Conservation (phyloP, 2,329 filamentous ascomycete genomes). For the Chaetomiaceae sp. region DNA sequence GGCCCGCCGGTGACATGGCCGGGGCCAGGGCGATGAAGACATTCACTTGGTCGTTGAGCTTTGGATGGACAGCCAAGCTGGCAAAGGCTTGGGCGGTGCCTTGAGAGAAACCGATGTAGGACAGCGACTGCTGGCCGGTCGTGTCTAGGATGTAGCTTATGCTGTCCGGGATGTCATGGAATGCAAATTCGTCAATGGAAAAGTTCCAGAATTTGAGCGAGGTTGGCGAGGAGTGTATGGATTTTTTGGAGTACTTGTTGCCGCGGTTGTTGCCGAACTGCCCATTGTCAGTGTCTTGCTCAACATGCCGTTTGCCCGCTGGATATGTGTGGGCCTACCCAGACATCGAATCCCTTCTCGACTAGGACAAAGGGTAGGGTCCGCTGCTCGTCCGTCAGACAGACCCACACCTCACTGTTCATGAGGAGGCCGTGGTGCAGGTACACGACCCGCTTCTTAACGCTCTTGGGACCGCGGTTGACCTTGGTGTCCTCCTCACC, state of each 20-base stretch:
- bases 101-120: constrained; percentile 96
- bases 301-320: not conserved
- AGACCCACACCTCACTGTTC: constrained; percentile 99
- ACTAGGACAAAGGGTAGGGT: constrained; percentile 86
- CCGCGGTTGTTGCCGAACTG: constrained; percentile 94
- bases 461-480: constrained; percentile 63
- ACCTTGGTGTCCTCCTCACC: constrained; percentile 77
- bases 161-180: constrained; percentile 93
- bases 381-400: constrained; percentile 77
- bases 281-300: constrained; percentile 13
- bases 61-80: constrained; percentile 84
- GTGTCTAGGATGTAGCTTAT: constrained; percentile 87
- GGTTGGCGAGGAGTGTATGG: constrained; percentile 67
- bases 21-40: constrained; percentile 95
- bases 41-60: constrained; percentile 86
- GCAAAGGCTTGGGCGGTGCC: constrained; percentile 97
- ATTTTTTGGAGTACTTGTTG: constrained; percentile 99
- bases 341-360: constrained; percentile 91
- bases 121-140: constrained; percentile 77
- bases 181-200: constrained; percentile 96
- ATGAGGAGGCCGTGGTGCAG: constrained; percentile 94
- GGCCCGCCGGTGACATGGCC: constrained; percentile 90
- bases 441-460: constrained; percentile 83
- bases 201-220: constrained; percentile 90
- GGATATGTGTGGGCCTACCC: constrained; percentile 52